Evolutionary conservation across 2,329 filamentous ascomycete species (phyloP).

Genomic region (Neofusicoccum kwambonambiense): DNA sequence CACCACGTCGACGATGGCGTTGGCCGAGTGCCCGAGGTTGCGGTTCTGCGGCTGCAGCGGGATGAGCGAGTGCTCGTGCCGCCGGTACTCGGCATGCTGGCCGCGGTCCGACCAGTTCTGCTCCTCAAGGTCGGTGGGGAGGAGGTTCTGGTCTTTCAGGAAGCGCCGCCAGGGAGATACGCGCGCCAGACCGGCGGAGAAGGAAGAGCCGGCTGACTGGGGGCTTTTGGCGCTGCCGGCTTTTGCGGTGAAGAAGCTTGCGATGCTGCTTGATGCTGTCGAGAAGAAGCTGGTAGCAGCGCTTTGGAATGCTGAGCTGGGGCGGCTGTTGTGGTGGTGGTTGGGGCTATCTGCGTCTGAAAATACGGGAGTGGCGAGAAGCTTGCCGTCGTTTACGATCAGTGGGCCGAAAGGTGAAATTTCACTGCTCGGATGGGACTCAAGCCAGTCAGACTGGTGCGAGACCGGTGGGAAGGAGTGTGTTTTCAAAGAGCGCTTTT

Average conservation of each 20-base stretch:
- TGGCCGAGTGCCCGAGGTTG: constrained; percentile 18
- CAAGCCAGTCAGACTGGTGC: no score
- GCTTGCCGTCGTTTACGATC: neutral
- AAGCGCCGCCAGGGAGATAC: neutral
- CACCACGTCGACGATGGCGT: constrained; percentile 22
- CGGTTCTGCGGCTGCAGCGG: constrained; percentile 2
- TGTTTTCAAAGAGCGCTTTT: no score
- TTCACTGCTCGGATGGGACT: no score
- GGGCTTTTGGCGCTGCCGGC: neutral
- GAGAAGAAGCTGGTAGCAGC: no score
- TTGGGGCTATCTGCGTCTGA: no score
- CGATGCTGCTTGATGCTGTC: neutral
- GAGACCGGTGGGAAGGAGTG: no score
- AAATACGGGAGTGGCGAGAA: neutral
- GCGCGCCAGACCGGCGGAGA: neutral
- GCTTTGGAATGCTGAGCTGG: no score
- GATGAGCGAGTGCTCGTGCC: neutral
- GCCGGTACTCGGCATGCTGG: constrained; percentile 17
- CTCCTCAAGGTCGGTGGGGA: constrained; percentile 22
- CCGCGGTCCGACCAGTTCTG: constrained; percentile 29
- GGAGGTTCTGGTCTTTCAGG: neutral
- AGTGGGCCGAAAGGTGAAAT: no score
- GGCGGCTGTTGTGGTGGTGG: no score
- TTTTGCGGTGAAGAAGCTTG: neutral
- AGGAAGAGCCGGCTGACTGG: neutral